Percentiles rank a stretch among this genome's conserved stretches.
Evolutionary conservation across 2,329 filamentous ascomycete species (phyloP).

Genomic region (Aspergillus chevalieri): DNA sequence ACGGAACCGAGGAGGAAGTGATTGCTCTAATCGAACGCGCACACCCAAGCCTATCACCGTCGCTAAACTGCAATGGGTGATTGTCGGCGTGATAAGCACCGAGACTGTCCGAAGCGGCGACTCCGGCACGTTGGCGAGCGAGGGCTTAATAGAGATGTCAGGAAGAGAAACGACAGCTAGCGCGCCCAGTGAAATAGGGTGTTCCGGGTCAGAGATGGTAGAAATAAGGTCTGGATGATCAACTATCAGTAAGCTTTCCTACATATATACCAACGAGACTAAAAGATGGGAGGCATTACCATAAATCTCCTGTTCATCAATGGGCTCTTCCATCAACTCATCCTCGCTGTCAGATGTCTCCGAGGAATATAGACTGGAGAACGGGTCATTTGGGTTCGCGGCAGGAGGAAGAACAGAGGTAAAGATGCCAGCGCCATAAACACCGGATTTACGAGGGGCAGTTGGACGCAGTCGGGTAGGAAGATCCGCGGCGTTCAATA

Average conservation of each 20-base stretch:
- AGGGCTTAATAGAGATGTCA: slow-evolving; percentile 73
- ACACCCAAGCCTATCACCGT: slow-evolving; percentile 95
- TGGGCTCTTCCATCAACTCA: slow-evolving; percentile 66
- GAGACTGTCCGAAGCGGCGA: slow-evolving; percentile 67
- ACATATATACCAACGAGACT: not conserved
- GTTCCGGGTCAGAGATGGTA: slow-evolving; percentile 91
- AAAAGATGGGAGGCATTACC: slow-evolving; percentile 47
- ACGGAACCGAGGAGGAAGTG: slow-evolving; percentile 82
- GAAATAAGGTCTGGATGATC: slow-evolving; percentile 71
- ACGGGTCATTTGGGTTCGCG: slow-evolving; percentile 45
- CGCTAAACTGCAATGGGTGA: slow-evolving; percentile 92
- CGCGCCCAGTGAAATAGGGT: slow-evolving; percentile 87
- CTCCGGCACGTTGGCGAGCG: slow-evolving; percentile 52
- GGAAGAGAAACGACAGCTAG: slow-evolving; percentile 93
- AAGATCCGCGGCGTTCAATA: slow-evolving; percentile 80
- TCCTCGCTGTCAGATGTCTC: slow-evolving; percentile 45
- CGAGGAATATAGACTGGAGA: slow-evolving; percentile 32
- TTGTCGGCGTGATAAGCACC: slow-evolving; percentile 90
- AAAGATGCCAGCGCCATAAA: slow-evolving; percentile 41
- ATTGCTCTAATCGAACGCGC: slow-evolving; percentile 82
- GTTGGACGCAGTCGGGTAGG: slow-evolving; percentile 61
- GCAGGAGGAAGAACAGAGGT: slow-evolving; percentile 47
- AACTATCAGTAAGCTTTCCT: not conserved
- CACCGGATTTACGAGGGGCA: slow-evolving; percentile 38
- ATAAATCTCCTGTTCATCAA: slow-evolving; percentile 96